A percentile compares a stretch with the other conserved stretches of the same genome.
These are phyloP conservation scores for Podospora australis DNA, from an alignment of 495 filamentous ascomycete species.

Conservation along the genomic window DNA sequence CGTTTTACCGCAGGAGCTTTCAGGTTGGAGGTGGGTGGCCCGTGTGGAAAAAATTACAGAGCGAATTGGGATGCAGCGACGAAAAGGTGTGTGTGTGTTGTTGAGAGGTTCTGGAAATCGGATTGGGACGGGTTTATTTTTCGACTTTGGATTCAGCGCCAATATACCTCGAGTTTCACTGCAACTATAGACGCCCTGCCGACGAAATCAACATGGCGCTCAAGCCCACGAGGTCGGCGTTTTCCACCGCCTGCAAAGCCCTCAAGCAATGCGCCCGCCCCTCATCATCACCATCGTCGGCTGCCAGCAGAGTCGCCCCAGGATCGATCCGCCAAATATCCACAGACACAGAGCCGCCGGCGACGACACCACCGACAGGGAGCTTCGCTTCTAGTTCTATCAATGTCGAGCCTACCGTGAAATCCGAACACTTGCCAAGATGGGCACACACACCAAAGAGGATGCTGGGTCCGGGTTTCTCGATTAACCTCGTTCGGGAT, in stretches of 20 bases:
- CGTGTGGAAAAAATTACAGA: background rate
- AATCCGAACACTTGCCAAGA: conserved; percentile 44
- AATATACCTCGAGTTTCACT: too few species aligned
- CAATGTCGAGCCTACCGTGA: conserved; percentile 2
- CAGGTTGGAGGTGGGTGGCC: too few species aligned
- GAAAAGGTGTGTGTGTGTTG: too few species aligned
- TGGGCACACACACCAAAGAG: conserved; percentile 75
- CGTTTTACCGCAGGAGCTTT: conserved; percentile 1
- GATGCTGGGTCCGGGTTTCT: conserved; percentile 69
- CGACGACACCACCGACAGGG: background rate
- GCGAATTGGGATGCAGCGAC: background rate
- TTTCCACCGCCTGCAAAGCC: conserved; percentile 13
- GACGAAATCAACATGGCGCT: conserved; percentile 20
- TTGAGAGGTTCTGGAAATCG: too few species aligned
- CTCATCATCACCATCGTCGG: conserved; percentile 15
- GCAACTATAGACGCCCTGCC: background rate
- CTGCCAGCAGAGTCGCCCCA: conserved; percentile 2
- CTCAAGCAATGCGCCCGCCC: conserved; percentile 12
- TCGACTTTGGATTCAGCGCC: too few species aligned
- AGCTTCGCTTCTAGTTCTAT: background rate
- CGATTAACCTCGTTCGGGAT: conserved; percentile 40
- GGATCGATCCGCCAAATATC: conserved; percentile 7
- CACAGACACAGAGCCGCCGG: background rate
- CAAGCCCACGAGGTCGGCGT: conserved; percentile 20
- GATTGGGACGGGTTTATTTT: too few species aligned